Percentiles rank a stretch among this genome's conserved stretches.
These are phyloP conservation scores for Candida adriatica DNA, from an alignment of 805 yeast species.

Conservation along the genomic window DNA sequence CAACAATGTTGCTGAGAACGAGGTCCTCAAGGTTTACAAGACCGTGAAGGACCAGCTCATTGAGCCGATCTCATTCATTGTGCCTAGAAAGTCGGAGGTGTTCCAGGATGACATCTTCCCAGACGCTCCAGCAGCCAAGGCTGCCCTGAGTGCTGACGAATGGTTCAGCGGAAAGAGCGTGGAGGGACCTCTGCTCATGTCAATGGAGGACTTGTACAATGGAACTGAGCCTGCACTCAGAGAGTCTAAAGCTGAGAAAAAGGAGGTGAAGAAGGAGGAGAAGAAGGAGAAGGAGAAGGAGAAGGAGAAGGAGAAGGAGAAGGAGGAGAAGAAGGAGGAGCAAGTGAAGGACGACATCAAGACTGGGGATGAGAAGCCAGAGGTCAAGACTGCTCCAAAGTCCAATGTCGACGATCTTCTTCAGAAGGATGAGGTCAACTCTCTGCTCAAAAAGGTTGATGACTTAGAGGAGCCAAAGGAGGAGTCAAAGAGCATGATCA, in stretches of 20 bases:
- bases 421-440: slow-evolving; percentile 39
- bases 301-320: slow-evolving; percentile 14
- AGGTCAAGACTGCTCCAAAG: slow-evolving; percentile 29
- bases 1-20: slow-evolving; percentile 77
- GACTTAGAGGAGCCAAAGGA: slow-evolving; percentile 29
- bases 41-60: slow-evolving; percentile 78
- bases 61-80: slow-evolving; percentile 89
- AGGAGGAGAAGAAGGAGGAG: slow-evolving; percentile 18
- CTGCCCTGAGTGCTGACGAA: slow-evolving; percentile 75
- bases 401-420: slow-evolving; percentile 41
- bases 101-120: slow-evolving; percentile 93
- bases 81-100: slow-evolving; percentile 89
- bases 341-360: slow-evolving; percentile 19
- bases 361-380: slow-evolving; percentile 12
- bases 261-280: slow-evolving; percentile 14
- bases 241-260: slow-evolving; percentile 21
- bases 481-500: slow-evolving; percentile 16
- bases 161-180: slow-evolving; percentile 74
- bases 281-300: slow-evolving; percentile 16
- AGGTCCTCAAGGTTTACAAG: slow-evolving; percentile 75
- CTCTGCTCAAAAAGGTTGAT: slow-evolving; percentile 41
- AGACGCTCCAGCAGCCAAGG: slow-evolving; percentile 72
- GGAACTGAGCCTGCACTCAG: slow-evolving; percentile 49
- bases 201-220: slow-evolving; percentile 74
- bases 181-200: slow-evolving; percentile 75